Evolutionary conservation across 2,329 filamentous ascomycete species (phyloP), one percentile per base, ranked within the genome.

Genomic region (Nothophaeocryptopus gaeumannii): DNA sequence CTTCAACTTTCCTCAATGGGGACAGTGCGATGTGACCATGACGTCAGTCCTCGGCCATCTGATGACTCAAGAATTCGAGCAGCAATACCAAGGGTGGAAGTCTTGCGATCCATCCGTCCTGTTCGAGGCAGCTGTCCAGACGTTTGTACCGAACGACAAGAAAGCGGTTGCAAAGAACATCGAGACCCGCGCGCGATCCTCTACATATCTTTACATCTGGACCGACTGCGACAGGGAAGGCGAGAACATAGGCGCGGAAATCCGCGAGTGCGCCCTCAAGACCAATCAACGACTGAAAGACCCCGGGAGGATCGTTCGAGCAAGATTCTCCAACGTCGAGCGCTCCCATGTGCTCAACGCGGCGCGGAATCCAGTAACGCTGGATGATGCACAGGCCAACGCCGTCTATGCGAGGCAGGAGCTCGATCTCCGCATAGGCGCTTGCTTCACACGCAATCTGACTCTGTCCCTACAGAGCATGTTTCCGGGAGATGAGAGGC

Each of bases 201-300:
- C 84, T n/a, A 80, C 78, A 47, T 82, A 85, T 10, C 77, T 99
- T 30, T 92, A 95, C 69, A 96, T 99, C 61, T 99, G 93, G 93
- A 99, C 93, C 0, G 93, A 99, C 78, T 97, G 93, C 70, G 93
- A 99, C 76, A 84, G 91, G 47, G 93, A 99, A 76, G 93, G 93
- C 32, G 93, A 99, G 69, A 88, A 97, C 66, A 99, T 99, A 59
- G 93, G 93, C 5, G 80, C 86, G 34, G 92, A 99, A 68, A 92
- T 99, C 53, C 84, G 89, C 38, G 81, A 87, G 45, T 85, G 92
- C 51, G 93, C 93, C 5, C 75, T 78, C 39, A 83, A 83, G 63
- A 85, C 81, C 8, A 97, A 96, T 56, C 70, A 78, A 8, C 75
- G 75, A 1, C 83, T 99, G 36, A 51, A 32, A 7, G 47, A 64